These are phyloP conservation scores for Rubus idaeus DNA, from an alignment of 306 rosid genomes.

Conservation along the genomic window DNA sequence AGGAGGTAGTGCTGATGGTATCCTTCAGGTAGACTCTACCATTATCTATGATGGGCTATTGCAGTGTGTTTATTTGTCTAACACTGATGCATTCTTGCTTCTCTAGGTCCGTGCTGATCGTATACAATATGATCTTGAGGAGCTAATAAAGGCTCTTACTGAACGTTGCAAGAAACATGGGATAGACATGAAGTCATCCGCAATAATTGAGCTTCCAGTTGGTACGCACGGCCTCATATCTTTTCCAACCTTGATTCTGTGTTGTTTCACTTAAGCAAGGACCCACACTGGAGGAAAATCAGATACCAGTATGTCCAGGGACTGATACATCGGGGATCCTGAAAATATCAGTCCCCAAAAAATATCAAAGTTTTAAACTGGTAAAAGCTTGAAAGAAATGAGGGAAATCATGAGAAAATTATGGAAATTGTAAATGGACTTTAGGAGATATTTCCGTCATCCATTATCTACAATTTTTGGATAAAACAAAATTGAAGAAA, in stretches of 20 bases:
- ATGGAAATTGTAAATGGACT: not conserved
- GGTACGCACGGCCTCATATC: conserved; percentile 41
- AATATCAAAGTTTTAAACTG: not conserved
- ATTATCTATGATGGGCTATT: conserved; percentile 12
- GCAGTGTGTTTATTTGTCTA: conserved; percentile 14
- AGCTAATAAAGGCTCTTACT: conserved; percentile 63
- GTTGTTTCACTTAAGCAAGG: conserved; percentile 1
- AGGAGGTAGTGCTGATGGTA: conserved; percentile 98
- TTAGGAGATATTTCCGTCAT: not conserved
- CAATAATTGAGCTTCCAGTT: conserved; percentile 75
- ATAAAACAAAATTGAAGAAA: not conserved
- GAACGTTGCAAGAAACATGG: conserved; percentile 94
- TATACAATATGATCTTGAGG: conserved; percentile 85
- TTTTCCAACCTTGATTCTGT: conserved; percentile 1
- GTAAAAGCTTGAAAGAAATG: not conserved
- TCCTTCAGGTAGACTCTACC: conserved; percentile 74
- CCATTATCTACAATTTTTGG: too few species aligned
- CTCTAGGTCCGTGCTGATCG: conserved; percentile 92
- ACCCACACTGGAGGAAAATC: not conserved
- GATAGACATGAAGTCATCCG: conserved; percentile 60
- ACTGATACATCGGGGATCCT: not conserved
- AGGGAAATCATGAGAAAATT: not conserved
- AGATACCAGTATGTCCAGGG: not conserved
- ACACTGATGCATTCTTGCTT: conserved; percentile 37
- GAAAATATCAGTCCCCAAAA: not conserved